Conservation (phyloP, 2,329 filamentous ascomycete genomes). For the Alternaria burnsii region DNA sequence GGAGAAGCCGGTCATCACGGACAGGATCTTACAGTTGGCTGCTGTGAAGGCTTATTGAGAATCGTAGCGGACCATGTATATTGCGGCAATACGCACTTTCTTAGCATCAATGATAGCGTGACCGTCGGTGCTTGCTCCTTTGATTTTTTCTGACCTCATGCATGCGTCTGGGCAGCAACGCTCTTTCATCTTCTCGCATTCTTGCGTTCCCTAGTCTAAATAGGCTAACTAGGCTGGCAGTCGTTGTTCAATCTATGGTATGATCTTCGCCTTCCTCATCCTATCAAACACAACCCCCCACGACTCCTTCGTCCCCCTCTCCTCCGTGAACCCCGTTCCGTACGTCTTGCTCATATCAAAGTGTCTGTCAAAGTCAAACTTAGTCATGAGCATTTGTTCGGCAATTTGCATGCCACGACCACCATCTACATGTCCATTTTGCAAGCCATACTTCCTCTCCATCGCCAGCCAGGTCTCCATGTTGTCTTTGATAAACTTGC, state of each 20-base stretch:
- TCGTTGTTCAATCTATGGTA: conserved; percentile 35
- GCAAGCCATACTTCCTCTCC: conserved; percentile 42
- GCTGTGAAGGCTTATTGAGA: conserved; percentile 7
- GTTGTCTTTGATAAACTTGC: conserved; percentile 41
- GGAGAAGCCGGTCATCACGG: conserved; percentile 30
- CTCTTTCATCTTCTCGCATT: no score
- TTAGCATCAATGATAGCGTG: no score
- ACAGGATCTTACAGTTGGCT: conserved; percentile 15
- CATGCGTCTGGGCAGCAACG: no score
- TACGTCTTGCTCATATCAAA: conserved; percentile 57
- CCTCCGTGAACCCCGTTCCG: conserved; percentile 54
- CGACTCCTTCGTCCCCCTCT: conserved; percentile 48
- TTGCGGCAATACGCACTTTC: no score
- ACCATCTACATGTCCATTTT: conserved; percentile 51
- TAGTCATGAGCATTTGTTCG: conserved; percentile 55
- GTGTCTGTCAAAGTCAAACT: conserved; percentile 57
- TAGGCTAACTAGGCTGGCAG: no score
- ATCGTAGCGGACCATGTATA: background rate
- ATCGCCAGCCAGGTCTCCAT: conserved; percentile 32
- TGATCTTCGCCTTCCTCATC: conserved; percentile 55
- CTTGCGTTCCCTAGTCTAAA: no score
- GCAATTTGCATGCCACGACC: conserved; percentile 50
- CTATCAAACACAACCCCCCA: conserved; percentile 57
- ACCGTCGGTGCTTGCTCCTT: no score
- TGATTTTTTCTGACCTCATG: no score